Conservation (phyloP, 2,329 filamentous ascomycete genomes). For the Paraphoma chrysanthemicola region DNA sequence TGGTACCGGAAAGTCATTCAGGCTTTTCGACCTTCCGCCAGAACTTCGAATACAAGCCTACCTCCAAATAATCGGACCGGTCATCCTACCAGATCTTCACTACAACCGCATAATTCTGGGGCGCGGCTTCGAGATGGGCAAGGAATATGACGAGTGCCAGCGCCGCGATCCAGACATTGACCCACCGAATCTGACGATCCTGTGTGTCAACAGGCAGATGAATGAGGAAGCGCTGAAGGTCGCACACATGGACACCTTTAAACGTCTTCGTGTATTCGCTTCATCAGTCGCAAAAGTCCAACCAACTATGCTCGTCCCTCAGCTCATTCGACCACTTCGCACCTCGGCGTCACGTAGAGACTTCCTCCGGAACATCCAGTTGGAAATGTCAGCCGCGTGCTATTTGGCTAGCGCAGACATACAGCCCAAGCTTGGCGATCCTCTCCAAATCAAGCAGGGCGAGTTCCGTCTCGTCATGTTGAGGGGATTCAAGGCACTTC, state of each 20-base stretch:
- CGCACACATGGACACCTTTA: constrained; percentile 4
- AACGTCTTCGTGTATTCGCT: constrained; percentile 7
- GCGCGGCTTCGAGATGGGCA: not conserved
- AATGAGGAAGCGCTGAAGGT: constrained; percentile 4
- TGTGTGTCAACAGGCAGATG: constrained; percentile 13
- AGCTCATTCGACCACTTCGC: not conserved
- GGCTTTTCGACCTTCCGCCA: constrained; percentile 13
- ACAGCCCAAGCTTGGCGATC: not conserved
- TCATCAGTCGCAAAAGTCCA: not conserved
- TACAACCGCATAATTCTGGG: constrained; percentile 8
- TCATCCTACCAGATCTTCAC: constrained; percentile 11
- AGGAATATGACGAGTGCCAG: not conserved
- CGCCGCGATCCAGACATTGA: constrained; percentile 16
- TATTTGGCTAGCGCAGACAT: constrained; percentile 17
- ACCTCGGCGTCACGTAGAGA: not conserved
- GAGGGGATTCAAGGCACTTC: not conserved
- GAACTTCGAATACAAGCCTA: constrained; percentile 22
- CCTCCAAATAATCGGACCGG: constrained; percentile 13
- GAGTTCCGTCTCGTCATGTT: not conserved
- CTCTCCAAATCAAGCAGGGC: not conserved
- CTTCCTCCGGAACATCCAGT: constrained; percentile 15
- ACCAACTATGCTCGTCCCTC: not conserved
- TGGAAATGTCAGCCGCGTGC: constrained; percentile 14
- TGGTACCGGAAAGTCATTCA: constrained; percentile 14
- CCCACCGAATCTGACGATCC: constrained; percentile 13